These are phyloP conservation scores for Neocucurbitaria cava DNA, from an alignment of 2,329 filamentous ascomycete genomes.

Conservation along the genomic window DNA sequence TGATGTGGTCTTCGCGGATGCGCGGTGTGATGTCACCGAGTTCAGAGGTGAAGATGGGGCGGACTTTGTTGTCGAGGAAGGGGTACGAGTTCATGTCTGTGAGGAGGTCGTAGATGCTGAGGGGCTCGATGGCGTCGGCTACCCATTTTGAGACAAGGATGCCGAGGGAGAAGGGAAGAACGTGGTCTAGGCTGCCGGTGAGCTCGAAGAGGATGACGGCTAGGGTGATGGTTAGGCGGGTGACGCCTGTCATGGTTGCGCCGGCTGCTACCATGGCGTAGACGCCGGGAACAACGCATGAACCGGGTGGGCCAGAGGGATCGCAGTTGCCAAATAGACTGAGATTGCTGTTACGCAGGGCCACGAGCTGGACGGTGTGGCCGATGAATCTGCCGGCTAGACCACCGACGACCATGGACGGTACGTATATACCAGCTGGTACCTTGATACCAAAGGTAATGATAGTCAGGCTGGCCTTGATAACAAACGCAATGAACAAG, in stretches of 20 bases:
- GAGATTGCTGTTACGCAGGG: conserved; percentile 74
- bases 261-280: conserved; percentile 95
- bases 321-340: conserved; percentile 78
- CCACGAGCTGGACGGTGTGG: conserved; percentile 82
- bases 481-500: conserved; percentile 78
- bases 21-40: conserved; percentile 85
- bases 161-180: conserved; percentile 89
- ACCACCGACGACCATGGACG: conserved; percentile 97
- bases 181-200: conserved; percentile 92
- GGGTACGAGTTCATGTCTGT: conserved; percentile 98
- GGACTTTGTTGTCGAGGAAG: conserved; percentile 95
- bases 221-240: conserved; percentile 87
- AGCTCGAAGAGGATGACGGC: conserved; percentile 96
- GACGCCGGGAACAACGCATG: conserved; percentile 94
- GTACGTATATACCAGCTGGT: conserved; percentile 95
- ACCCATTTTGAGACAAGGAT: conserved; percentile 98
- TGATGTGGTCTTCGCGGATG: conserved; percentile 76
- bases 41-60: conserved; percentile 87
- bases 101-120: conserved; percentile 93
- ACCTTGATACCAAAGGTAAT: conserved; percentile 97
- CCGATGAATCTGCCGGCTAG: conserved; percentile 88
- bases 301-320: conserved; percentile 69
- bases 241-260: conserved; percentile 97
- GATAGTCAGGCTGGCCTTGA: conserved; percentile 87
- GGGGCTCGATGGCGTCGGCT: conserved; percentile 90